phyloP scores from a whole-genome alignment of 1,139 yeast genomes.

The Schwanniomyces etchellsii region DNA sequence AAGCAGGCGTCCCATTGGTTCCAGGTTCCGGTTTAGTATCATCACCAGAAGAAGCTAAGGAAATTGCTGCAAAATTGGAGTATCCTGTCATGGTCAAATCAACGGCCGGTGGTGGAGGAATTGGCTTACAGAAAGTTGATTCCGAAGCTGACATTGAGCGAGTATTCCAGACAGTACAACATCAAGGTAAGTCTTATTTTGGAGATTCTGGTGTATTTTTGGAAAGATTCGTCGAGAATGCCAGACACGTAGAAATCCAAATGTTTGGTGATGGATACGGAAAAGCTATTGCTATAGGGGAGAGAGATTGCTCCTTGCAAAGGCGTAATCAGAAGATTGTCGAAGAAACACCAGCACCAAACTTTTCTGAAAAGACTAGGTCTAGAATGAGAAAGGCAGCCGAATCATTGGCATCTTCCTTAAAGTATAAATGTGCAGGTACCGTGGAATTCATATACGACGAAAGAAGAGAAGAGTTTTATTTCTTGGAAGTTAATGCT shows the following conservation, averaged over 20 bases:
- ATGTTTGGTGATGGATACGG: constrained; percentile 96
- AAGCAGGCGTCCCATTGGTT: constrained; percentile 88
- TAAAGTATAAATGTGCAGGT: constrained; percentile 94
- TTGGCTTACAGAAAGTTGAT: constrained; percentile 91
- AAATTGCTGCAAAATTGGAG: constrained; percentile 69
- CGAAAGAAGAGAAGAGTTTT: constrained; percentile 76
- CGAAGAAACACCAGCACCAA: constrained; percentile 98
- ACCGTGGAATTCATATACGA: constrained; percentile 96
- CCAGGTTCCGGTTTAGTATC: constrained; percentile 88
- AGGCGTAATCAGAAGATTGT: constrained; percentile 94
- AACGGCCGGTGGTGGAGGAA: constrained; percentile 99
- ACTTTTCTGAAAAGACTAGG: constrained; percentile 76
- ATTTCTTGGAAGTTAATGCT: constrained; percentile 93
- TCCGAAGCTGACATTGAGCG: constrained; percentile 70
- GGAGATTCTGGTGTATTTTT: constrained; percentile 94
- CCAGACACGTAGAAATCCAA: constrained; percentile 95
- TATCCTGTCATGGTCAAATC: constrained; percentile 96
- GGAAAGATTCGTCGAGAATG: constrained; percentile 88
- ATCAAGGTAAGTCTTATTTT: constrained; percentile 87
- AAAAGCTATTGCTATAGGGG: constrained; percentile 87
- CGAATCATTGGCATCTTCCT: constrained; percentile 68
- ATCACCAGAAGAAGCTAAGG: constrained; percentile 65
- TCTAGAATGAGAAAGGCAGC: constrained; percentile 75
- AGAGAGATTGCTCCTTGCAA: constrained; percentile 95
- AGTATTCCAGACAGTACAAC: constrained; percentile 85